phyloP scores from a whole-genome alignment of 345 rosid species.

The Lepidium aucheri region DNA sequence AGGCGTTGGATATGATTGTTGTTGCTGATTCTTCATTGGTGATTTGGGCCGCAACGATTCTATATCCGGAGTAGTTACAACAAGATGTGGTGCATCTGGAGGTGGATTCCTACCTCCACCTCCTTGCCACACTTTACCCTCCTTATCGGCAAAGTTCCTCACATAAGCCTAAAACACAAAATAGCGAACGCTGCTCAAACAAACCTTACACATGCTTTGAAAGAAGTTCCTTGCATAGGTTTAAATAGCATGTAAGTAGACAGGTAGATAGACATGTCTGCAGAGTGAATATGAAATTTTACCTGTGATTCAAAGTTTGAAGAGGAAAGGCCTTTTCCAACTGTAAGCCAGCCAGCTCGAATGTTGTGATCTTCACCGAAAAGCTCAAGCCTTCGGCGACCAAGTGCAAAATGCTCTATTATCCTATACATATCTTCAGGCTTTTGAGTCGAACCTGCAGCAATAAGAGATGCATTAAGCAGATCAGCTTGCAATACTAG shows the following conservation, averaged over 20 bases:
- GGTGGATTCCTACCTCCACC: constrained; percentile 97
- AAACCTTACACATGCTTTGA: background rate
- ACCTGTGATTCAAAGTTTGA: constrained; percentile 87
- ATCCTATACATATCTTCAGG: constrained; percentile 99
- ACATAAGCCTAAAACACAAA: constrained; percentile 45
- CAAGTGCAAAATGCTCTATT: constrained; percentile 95
- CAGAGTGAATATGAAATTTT: constrained; percentile 2
- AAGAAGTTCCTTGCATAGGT: background rate
- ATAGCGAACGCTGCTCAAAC: background rate
- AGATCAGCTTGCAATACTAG: background rate
- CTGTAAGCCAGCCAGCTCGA: constrained; percentile 91
- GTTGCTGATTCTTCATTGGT: constrained; percentile 96
- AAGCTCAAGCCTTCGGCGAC: constrained; percentile 94
- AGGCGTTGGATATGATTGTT: constrained; percentile 58
- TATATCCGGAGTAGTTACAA: constrained; percentile 77
- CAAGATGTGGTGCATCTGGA: constrained; percentile 84
- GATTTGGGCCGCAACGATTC: constrained; percentile 90
- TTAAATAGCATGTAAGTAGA: background rate
- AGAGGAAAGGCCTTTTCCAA: constrained; percentile 83
- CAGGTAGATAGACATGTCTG: background rate
- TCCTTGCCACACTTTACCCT: constrained; percentile 98
- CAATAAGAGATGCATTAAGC: background rate
- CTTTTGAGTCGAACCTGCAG: constrained; percentile 84
- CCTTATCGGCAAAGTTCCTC: constrained; percentile 76
- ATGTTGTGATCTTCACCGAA: constrained; percentile 98